Evolutionary conservation across 129 eudicot species (phyloP), one percentile per base, ranked within the genome.

Genomic region (Saussurea involucrata): DNA sequence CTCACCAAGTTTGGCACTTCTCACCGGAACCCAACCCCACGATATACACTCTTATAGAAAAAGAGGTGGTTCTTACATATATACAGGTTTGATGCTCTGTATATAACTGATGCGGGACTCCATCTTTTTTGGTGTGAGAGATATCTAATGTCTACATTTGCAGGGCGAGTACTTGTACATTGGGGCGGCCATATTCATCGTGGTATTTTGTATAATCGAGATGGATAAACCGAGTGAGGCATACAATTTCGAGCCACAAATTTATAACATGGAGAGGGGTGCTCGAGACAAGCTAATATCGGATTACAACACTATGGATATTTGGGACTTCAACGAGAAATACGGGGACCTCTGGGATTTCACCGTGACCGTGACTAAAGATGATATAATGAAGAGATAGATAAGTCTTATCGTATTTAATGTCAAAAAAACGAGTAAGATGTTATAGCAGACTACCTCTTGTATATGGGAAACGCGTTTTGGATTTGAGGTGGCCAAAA

Each of bases 291-390:
- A 93, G 85, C 76, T 93, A 75, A 93, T 93, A 71, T 64, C 92
- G 2, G 98, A 93, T 64, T 93, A 93, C 83, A 93, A 93, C 89
- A 87, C 98, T 67, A 93, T 93, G 97, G 92, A 86, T 83, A 90
- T 90, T 2, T 93, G 98, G 98, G 98, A 93, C 55, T 93, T 93
- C 74, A 93, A 93, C 53, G 97, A 93, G 85, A 93, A 90, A 74
- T 93, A 93, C 9, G 98, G 98, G 8, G 98, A 93, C n/a, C 85
- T 93, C 13, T 93, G 98, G 97, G 98, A 93, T 87, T 93, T 93
- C 84, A 93, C 98, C 0, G 83, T 90, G 15, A 93, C 98, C 0
- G 83, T 90, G 15, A 88, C 80, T 53, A 85, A 85, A 8, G 91
- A 90, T 20, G 92, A 90, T 64, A 90, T 93, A 11, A 74, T 78